Evolutionary conservation across 2,329 filamentous ascomycete genomes (phyloP).

Genomic region (Emericellopsis cladophorae): DNA sequence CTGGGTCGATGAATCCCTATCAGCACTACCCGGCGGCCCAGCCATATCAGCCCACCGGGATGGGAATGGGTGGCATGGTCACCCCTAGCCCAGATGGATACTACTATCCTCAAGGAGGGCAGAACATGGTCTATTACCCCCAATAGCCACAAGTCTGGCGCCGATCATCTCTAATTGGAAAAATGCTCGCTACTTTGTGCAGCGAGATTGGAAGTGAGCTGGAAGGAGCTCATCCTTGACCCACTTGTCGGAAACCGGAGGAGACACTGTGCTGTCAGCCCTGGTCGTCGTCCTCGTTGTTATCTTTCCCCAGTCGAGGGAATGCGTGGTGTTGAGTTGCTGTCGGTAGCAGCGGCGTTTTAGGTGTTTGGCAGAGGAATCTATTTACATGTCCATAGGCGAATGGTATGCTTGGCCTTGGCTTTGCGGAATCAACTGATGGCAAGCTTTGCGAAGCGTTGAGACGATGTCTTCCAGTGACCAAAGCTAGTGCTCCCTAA

Average conservation of each 20-base stretch:
- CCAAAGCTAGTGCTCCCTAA: too few relatives aligned
- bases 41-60: slow-evolving; percentile 43
- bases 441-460: too few relatives aligned
- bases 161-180: too few relatives aligned
- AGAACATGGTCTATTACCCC: slow-evolving; percentile 48
- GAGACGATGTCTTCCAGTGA: too few relatives aligned
- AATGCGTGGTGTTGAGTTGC: slow-evolving; percentile 10
- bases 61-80: slow-evolving; percentile 72
- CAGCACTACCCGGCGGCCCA: slow-evolving; percentile 30
- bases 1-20: slow-evolving; percentile 37
- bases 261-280: too few relatives aligned
- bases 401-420: background rate
- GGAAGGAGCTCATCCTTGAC: too few relatives aligned
- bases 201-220: too few relatives aligned
- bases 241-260: too few relatives aligned
- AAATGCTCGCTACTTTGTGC: too few relatives aligned
- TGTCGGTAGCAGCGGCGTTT: slow-evolving; percentile 21
- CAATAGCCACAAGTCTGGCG: background rate
- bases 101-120: slow-evolving; percentile 50
- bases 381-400: background rate
- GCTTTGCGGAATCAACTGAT: too few relatives aligned
- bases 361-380: slow-evolving; percentile 11
- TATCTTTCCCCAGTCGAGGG: too few relatives aligned
- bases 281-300: too few relatives aligned
- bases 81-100: slow-evolving; percentile 55